These are phyloP conservation scores for Cladophialophora carrionii DNA, from an alignment of 2,329 filamentous ascomycete species.

Conservation along the genomic window DNA sequence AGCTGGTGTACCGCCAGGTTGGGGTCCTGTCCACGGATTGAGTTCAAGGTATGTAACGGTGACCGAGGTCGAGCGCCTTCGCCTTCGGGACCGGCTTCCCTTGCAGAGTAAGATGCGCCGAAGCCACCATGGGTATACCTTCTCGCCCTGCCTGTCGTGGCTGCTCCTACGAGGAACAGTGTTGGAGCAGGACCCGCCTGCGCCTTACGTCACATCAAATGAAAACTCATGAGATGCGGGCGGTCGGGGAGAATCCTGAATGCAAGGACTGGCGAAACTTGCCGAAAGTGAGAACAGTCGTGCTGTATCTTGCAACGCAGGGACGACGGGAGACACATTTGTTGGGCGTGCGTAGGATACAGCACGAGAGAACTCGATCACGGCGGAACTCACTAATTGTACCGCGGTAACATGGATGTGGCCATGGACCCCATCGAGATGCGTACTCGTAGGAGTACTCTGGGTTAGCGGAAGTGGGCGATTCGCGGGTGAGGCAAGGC, in stretches of 20 bases:
- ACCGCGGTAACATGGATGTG: not conserved
- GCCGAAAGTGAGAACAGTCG: constrained; percentile 2
- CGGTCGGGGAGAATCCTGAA: not conserved
- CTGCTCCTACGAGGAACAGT: too few species aligned
- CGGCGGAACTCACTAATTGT: constrained; percentile 8
- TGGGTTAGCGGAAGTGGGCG: constrained; percentile 9
- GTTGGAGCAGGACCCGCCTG: not conserved
- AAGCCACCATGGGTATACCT: not conserved
- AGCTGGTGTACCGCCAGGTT: not conserved
- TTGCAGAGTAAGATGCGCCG: not conserved
- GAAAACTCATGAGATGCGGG: not conserved
- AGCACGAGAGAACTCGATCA: constrained; percentile 21
- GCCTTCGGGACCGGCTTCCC: not conserved
- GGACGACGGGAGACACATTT: constrained; percentile 1
- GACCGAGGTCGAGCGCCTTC: not conserved
- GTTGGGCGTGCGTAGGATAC: constrained; percentile 27
- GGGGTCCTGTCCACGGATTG: not conserved
- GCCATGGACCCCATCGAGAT: constrained; percentile 13
- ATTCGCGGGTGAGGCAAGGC: not conserved
- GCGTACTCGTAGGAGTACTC: not conserved
- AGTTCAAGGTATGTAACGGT: not conserved
- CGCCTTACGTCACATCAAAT: not conserved
- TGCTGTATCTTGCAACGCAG: not conserved
- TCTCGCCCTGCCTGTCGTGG: not conserved
- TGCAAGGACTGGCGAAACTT: not conserved